These are phyloP conservation scores for Lentinus polychrous DNA, from an alignment of 1,284 basidiomycete species.

Conservation along the genomic window DNA sequence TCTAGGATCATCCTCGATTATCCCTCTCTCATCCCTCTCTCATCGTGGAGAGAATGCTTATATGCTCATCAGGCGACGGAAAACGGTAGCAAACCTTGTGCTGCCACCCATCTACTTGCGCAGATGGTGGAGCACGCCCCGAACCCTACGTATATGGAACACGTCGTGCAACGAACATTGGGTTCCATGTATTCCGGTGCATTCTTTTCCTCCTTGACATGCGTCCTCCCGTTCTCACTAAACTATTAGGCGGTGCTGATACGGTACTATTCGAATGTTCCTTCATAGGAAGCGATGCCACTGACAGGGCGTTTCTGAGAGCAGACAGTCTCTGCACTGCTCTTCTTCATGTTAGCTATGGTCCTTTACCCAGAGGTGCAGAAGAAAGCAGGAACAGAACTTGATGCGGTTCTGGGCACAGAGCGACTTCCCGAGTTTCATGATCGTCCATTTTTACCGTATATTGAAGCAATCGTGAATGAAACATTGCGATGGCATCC, in stretches of 20 bases:
- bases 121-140: neutral
- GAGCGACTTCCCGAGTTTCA: constrained; percentile 13
- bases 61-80: neutral
- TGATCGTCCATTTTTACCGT: constrained; percentile 11
- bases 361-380: constrained; percentile 16
- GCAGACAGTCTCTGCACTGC: constrained; percentile 15
- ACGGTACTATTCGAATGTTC: neutral
- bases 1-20: no score
- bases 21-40: neutral
- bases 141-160: constrained; percentile 3
- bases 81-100: neutral
- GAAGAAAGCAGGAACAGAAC: constrained; percentile 19
- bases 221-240: neutral
- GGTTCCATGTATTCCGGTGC: constrained; percentile 6
- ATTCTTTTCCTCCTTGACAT: neutral
- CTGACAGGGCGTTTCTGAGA: neutral
- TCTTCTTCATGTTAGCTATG: constrained; percentile 18
- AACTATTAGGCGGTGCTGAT: constrained; percentile 1
- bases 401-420: constrained; percentile 17
- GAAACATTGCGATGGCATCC: constrained; percentile 16
- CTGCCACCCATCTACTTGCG: neutral
- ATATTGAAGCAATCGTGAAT: constrained; percentile 14
- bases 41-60: neutral
- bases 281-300: no score
- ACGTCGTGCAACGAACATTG: neutral